Percentiles rank a stretch among this genome's conserved stretches.
These are phyloP conservation scores for Ustilago cynodontis DNA, from an alignment of 1,284 basidiomycete species.

Conservation along the genomic window DNA sequence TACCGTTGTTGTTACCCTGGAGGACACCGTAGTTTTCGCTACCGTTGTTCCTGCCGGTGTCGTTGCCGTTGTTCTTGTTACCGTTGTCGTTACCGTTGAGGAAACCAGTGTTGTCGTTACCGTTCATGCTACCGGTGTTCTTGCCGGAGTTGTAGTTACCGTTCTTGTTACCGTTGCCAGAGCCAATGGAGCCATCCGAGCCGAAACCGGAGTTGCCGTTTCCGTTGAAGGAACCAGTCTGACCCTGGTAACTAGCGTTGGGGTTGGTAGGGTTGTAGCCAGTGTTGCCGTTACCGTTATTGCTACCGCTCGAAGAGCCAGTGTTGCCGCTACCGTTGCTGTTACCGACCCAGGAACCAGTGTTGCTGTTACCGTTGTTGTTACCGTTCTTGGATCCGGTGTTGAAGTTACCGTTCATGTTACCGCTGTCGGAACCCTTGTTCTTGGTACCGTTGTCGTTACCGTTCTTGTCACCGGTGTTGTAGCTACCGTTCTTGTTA, in stretches of 20 bases:
- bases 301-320: background rate
- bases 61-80: slow-evolving; percentile 3
- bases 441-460: slow-evolving; percentile 1
- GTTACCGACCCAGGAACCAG: too few species aligned
- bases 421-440: background rate
- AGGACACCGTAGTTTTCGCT: slow-evolving; percentile 2
- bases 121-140: slow-evolving; percentile 1
- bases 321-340: background rate
- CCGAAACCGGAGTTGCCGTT: background rate
- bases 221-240: too few species aligned
- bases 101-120: background rate
- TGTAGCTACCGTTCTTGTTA: slow-evolving; percentile 7
- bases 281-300: background rate
- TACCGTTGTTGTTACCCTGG: slow-evolving; percentile 12
- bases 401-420: background rate
- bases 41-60: background rate
- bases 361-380: background rate
- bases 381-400: background rate
- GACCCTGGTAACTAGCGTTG: too few species aligned
- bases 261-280: too few species aligned
- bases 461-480: background rate
- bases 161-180: background rate
- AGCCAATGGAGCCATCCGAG: slow-evolving; percentile 1
- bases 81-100: slow-evolving; percentile 11
- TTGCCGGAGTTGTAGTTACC: slow-evolving; percentile 1